Evolutionary conservation across 148 eudicot genomes (phyloP).

Genomic region (Amaranthus palmeri): DNA sequence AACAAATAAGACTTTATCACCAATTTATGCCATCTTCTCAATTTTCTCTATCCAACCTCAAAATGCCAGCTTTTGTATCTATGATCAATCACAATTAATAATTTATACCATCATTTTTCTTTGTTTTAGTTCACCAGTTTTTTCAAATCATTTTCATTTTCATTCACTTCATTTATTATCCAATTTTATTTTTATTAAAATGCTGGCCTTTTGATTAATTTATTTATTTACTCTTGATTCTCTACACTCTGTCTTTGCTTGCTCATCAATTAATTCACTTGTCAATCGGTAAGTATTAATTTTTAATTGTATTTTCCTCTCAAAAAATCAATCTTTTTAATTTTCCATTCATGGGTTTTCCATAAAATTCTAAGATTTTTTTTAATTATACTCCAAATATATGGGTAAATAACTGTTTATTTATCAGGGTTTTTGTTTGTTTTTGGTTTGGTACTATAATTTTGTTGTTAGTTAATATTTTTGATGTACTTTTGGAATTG

Average conservation of each 20-base stretch:
- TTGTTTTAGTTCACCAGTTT: background rate
- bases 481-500: background rate
- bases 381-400: no score
- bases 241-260: background rate
- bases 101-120: background rate
- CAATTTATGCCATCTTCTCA: background rate
- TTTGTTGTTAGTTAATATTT: no score
- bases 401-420: background rate
- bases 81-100: background rate
- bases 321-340: slow-evolving; percentile 12
- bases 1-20: background rate
- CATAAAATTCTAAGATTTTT: background rate
- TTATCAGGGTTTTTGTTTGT: background rate
- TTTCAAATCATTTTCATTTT: background rate
- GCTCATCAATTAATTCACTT: background rate
- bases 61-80: slow-evolving; percentile 14
- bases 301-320: background rate
- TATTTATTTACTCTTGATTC: background rate
- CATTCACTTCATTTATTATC: background rate
- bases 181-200: background rate
- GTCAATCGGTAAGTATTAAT: slow-evolving; percentile 16
- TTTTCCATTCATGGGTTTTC: slow-evolving; percentile 11
- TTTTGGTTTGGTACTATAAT: background rate
- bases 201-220: background rate
- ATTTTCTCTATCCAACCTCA: slow-evolving; percentile 7